Percentiles rank a stretch among this genome's conserved stretches.
phyloP scores from a whole-genome alignment of 2,329 filamentous ascomycete species.

The Hypoxylon sp. region DNA sequence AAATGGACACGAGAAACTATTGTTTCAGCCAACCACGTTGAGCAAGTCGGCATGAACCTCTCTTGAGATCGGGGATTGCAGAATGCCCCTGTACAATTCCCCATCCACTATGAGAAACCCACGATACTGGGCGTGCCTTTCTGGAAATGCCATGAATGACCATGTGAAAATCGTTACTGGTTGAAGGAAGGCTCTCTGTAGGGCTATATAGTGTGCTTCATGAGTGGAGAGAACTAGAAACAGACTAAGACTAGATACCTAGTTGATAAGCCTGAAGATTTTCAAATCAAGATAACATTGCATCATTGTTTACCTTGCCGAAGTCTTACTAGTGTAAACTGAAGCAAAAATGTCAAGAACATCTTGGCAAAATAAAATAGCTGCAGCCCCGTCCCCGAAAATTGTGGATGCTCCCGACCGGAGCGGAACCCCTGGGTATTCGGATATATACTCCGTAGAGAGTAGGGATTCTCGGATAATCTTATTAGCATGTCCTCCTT shows the following conservation, averaged over 20 bases:
- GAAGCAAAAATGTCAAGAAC: constrained; percentile 14
- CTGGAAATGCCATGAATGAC: constrained; percentile 38
- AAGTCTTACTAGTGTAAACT: constrained; percentile 34
- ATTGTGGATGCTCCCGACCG: constrained; percentile 42
- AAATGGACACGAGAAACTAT: constrained; percentile 63
- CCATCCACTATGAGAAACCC: constrained; percentile 37
- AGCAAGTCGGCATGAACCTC: constrained; percentile 40
- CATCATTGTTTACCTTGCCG: constrained; percentile 37
- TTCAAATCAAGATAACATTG: constrained; percentile 22
- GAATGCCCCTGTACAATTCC: constrained; percentile 42
- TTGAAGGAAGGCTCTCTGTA: constrained; percentile 28
- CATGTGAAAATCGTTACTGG: constrained; percentile 25
- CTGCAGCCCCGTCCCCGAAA: constrained; percentile 31
- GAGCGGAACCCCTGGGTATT: constrained; percentile 39
- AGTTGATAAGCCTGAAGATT: constrained; percentile 24
- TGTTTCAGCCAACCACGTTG: constrained; percentile 59
- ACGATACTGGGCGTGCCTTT: constrained; percentile 42
- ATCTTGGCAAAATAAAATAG: constrained; percentile 27
- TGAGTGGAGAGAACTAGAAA: constrained; percentile 14
- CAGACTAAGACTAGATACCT: constrained; percentile 10
- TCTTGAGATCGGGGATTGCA: constrained; percentile 47
- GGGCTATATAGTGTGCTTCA: constrained; percentile 19
- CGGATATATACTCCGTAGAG: constrained; percentile 39
- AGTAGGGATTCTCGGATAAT: constrained; percentile 28
- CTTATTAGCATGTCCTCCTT: constrained; percentile 15